Percentiles rank a stretch among this genome's conserved stretches.
Evolutionary conservation across 2,329 filamentous ascomycete genomes (phyloP).

Genomic region (Sclerotinia spermophila): DNA sequence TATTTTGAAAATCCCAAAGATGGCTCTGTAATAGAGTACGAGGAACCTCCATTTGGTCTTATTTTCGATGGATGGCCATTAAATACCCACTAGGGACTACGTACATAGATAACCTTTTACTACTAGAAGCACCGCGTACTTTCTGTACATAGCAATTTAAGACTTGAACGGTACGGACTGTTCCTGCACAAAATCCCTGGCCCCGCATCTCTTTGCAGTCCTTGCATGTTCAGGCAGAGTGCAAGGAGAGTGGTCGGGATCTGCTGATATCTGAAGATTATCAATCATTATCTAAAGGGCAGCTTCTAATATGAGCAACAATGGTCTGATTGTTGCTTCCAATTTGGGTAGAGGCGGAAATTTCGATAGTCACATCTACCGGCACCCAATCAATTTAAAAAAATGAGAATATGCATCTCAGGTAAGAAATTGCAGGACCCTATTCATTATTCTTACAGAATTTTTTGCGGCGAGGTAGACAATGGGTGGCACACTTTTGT

Average conservation of each 20-base stretch:
- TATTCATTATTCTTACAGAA: background rate
- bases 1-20: constrained; percentile 13
- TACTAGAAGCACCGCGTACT: background rate
- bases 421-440: background rate
- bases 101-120: background rate
- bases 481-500: background rate
- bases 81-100: background rate
- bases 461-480: background rate
- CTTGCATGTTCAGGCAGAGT: background rate
- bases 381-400: background rate
- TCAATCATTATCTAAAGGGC: background rate
- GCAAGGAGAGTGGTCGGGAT: background rate
- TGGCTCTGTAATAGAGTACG: constrained; percentile 12
- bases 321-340: background rate
- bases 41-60: constrained; percentile 14
- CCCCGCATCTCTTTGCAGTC: background rate
- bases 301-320: background rate
- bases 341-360: background rate
- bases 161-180: background rate
- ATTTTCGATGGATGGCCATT: background rate
- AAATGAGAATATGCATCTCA: too few species aligned
- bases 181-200: background rate
- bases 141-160: background rate
- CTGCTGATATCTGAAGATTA: background rate
- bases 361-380: background rate